Evolutionary conservation across 23 red algal genomes (phyloP), one percentile per base, ranked within the genome.

Genomic region (Cyanidioschyzon merolae): DNA sequence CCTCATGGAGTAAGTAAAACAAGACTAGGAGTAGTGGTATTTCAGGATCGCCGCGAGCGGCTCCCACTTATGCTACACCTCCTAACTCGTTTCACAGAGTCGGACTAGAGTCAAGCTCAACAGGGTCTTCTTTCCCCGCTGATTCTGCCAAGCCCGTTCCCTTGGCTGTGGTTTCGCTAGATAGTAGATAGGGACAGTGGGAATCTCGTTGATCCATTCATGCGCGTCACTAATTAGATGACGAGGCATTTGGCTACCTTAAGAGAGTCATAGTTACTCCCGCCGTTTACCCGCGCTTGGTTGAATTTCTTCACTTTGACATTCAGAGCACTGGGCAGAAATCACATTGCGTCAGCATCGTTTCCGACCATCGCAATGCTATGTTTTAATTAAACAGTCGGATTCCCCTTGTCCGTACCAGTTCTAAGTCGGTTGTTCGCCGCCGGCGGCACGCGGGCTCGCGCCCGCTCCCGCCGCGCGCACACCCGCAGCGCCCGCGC

Each of bases 11-110:
- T 89, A 89, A 89, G 86, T 89, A 89, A 89, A 89, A 82, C 86
- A 89, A 89, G 86, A 89, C 68, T 83, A 79, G 86, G 86, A 89
- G 86, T 89, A 89, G 86, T 89, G 86, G 86, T 89, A 83, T 84
- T 89, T 89, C 79, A 74, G 67, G 31, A 29, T 26, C 31, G 68
- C 76, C 40, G 37, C 32, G 24, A 58, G 36, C 36, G 38, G 68
- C 78, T 81, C 78, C 78, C 78, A 81, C 78, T 81, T 81, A 81
- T 40, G 2, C 78, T 81, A 81, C 78, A 81, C 78, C 78, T 81
- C 78, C 41, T 58, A 81, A 81, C 78, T 81, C 78, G 78, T 81
- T 81, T 81, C 78, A 81, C 78, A 7, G 40, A 25, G 78, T 81
- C 78, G 54, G 78, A 81, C 78, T 81, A 81, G 78, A 81, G 78